Percentiles rank a stretch among this genome's conserved stretches.
These are phyloP conservation scores for Fusarium annulatum DNA, from an alignment of 2,329 filamentous ascomycete genomes.

Conservation along the genomic window DNA sequence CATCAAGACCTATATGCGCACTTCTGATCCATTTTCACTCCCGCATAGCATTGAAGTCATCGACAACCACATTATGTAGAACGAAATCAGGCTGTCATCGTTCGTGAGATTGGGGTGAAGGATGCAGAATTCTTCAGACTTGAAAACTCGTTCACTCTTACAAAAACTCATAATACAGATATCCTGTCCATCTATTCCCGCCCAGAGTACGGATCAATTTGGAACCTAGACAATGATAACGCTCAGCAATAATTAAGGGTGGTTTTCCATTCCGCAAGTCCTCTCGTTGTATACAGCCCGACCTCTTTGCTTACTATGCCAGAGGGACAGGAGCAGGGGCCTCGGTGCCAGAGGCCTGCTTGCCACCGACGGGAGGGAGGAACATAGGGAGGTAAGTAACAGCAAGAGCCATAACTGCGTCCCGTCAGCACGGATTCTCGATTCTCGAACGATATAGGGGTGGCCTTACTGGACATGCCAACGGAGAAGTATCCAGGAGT, in stretches of 20 bases:
- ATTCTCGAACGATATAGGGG: background rate
- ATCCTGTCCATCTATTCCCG: background rate
- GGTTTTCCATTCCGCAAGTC: background rate
- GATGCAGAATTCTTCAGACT: background rate
- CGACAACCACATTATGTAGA: background rate
- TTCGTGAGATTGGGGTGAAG: background rate
- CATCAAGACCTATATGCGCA: background rate
- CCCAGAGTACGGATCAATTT: background rate
- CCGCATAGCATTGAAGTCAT: background rate
- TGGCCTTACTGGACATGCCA: conserved; percentile 77
- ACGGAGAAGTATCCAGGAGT: conserved; percentile 80
- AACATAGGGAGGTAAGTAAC: conserved; percentile 65
- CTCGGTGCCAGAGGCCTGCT: conserved; percentile 49
- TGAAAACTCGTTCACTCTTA: conserved; percentile 9
- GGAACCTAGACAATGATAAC: conserved; percentile 7
- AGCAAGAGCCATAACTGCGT: conserved; percentile 68
- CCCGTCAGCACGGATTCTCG: conserved; percentile 9
- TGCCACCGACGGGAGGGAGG: conserved; percentile 54
- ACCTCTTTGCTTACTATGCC: conserved; percentile 11
- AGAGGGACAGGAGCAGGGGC: conserved; percentile 41
- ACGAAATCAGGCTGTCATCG: no score
- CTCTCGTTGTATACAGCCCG: conserved; percentile 8
- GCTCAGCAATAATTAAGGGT: conserved; percentile 17
- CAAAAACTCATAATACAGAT: conserved; percentile 8
- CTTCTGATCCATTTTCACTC: background rate